These are phyloP conservation scores for Clarireedia hainanense DNA, from an alignment of 2,329 filamentous ascomycete genomes.

Conservation along the genomic window DNA sequence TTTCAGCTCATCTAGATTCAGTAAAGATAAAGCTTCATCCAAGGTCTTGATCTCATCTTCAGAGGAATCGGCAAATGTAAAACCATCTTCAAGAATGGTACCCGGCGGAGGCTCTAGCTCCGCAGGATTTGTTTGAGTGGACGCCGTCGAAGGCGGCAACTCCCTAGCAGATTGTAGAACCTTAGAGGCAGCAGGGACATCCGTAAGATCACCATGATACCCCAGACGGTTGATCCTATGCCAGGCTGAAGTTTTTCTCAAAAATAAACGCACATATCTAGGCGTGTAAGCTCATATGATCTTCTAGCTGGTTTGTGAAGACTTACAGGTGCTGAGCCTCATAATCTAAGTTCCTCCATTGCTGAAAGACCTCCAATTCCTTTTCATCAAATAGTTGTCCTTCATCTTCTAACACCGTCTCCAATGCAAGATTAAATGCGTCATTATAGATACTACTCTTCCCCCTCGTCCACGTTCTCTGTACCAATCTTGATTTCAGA, in stretches of 20 bases:
- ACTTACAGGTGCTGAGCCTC: conserved; percentile 83
- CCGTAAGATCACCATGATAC: conserved; percentile 76
- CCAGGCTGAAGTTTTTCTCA: conserved; percentile 88
- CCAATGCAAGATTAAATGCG: conserved; percentile 87
- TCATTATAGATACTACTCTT: conserved; percentile 93
- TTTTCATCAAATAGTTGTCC: conserved; percentile 75
- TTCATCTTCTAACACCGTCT: conserved; percentile 85
- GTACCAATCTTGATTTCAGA: conserved; percentile 43
- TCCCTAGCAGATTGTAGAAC: conserved; percentile 51
- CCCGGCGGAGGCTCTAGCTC: conserved; percentile 41
- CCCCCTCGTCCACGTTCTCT: conserved; percentile 62
- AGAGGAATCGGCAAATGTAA: conserved; percentile 75
- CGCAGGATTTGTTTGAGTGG: conserved; percentile 31
- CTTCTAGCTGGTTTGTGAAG: not conserved
- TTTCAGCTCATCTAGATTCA: conserved; percentile 86
- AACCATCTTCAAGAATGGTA: conserved; percentile 44
- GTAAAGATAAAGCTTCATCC: conserved; percentile 73
- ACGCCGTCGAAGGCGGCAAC: conserved; percentile 40
- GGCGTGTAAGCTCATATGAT: not conserved
- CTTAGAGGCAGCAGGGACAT: conserved; percentile 58
- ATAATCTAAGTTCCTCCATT: conserved; percentile 69
- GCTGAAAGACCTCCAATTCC: conserved; percentile 67
- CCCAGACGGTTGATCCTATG: conserved; percentile 71
- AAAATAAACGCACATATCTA: conserved; percentile 85
- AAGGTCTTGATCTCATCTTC: conserved; percentile 65